These are phyloP conservation scores for Tubosaeta sp. DNA, from an alignment of 768 basidiomycete genomes.

Conservation along the genomic window DNA sequence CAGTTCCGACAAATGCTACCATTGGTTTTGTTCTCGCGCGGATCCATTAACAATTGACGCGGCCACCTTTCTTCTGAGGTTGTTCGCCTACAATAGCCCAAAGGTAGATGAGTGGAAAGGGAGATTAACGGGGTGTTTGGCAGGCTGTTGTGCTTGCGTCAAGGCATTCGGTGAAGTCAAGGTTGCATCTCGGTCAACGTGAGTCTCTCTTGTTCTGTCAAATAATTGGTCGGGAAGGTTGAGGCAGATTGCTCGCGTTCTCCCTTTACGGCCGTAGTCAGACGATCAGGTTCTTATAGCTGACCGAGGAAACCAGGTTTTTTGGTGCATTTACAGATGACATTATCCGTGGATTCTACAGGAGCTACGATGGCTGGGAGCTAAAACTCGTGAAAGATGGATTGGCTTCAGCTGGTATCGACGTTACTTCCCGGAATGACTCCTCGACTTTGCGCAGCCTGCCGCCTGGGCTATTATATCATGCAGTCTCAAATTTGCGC, in stretches of 20 bases:
- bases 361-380: slow-evolving; percentile 65
- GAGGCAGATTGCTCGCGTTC: slow-evolving; percentile 7
- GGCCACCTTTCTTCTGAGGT: slow-evolving; percentile 76
- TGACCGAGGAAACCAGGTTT: slow-evolving; percentile 47
- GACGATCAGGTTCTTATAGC: slow-evolving; percentile 2
- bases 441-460: slow-evolving; percentile 36
- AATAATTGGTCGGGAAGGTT: neutral
- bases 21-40: slow-evolving; percentile 81
- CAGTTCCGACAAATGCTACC: slow-evolving; percentile 39
- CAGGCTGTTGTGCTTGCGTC: slow-evolving; percentile 67
- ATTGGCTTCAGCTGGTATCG: slow-evolving; percentile 33
- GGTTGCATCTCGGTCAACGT: slow-evolving; percentile 64
- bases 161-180: slow-evolving; percentile 63
- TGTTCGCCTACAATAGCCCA: slow-evolving; percentile 70
- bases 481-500: slow-evolving; percentile 57
- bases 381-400: slow-evolving; percentile 46
- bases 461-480: slow-evolving; percentile 53
- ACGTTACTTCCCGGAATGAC: slow-evolving; percentile 2
- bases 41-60: slow-evolving; percentile 53
- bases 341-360: slow-evolving; percentile 54
- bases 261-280: slow-evolving; percentile 6
- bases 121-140: slow-evolving; percentile 50
- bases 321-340: slow-evolving; percentile 60
- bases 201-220: slow-evolving; percentile 32
- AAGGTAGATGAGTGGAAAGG: slow-evolving; percentile 62